These are phyloP conservation scores for Takakia lepidozioides DNA, from an alignment of 225 moss, liverwort and hornwort species.

Conservation along the genomic window DNA sequence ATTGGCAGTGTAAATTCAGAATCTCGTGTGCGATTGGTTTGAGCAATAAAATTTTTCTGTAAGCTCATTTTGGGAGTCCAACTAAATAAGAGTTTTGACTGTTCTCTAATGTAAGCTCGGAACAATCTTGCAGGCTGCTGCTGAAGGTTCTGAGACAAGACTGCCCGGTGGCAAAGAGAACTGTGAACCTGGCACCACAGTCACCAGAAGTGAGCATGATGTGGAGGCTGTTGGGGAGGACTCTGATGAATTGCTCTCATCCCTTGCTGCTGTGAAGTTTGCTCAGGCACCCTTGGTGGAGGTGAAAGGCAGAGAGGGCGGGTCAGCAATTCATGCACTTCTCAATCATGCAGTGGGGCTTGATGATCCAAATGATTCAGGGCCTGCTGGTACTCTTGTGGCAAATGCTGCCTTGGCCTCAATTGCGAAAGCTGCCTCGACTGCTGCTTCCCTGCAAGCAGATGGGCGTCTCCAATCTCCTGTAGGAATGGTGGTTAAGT, in stretches of 20 bases:
- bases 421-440: constrained; percentile 22
- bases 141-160: not conserved
- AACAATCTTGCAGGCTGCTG: too few species aligned
- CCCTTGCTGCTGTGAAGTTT: not conserved
- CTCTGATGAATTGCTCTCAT: constrained; percentile 1
- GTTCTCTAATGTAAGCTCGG: too few species aligned
- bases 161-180: not conserved
- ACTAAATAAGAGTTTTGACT: not conserved
- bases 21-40: too few species aligned
- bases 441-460: too few species aligned
- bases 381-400: constrained; percentile 22
- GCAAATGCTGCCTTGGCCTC: constrained; percentile 28
- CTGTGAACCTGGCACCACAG: not conserved
- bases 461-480: too few species aligned
- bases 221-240: not conserved
- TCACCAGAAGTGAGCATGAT: not conserved
- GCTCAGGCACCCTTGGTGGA: not conserved
- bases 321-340: constrained; percentile 21
- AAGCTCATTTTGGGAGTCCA: not conserved
- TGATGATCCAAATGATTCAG: constrained; percentile 11
- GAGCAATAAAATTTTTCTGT: too few species aligned
- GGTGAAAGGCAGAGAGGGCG: not conserved
- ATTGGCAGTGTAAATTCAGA: too few species aligned
- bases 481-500: too few species aligned
- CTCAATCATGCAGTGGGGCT: constrained; percentile 33